Evolutionary conservation across 1,284 basidiomycete species (phyloP).

Genomic region (Ustilago curta): DNA sequence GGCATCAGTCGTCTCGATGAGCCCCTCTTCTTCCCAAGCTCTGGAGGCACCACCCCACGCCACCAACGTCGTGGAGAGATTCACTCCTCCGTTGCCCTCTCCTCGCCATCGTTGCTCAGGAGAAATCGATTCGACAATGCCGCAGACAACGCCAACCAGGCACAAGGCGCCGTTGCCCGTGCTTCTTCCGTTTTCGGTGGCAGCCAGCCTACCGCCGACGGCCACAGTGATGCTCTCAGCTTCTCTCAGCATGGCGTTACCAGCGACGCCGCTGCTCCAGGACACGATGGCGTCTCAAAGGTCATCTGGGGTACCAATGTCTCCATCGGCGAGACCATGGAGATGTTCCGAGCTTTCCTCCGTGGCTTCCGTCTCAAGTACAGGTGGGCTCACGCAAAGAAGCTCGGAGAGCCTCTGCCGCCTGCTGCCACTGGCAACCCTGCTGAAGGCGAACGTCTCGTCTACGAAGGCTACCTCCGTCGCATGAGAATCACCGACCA

Average conservation of each 20-base stretch:
- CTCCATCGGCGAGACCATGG: slow-evolving; percentile 89
- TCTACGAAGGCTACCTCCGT: slow-evolving; percentile 86
- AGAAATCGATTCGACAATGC: slow-evolving; percentile 26
- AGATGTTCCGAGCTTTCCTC: slow-evolving; percentile 87
- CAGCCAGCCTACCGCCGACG: slow-evolving; percentile 76
- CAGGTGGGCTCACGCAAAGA: slow-evolving; percentile 80
- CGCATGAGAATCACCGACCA: slow-evolving; percentile 87
- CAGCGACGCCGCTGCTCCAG: slow-evolving; percentile 46
- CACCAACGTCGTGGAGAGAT: slow-evolving; percentile 65
- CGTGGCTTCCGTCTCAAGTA: slow-evolving; percentile 95
- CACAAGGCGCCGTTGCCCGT: slow-evolving; percentile 24
- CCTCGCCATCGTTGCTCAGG: slow-evolving; percentile 55
- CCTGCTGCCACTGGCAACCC: slow-evolving; percentile 39
- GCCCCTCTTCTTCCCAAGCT: slow-evolving; percentile 67
- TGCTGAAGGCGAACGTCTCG: slow-evolving; percentile 65
- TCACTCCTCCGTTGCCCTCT: slow-evolving; percentile 57
- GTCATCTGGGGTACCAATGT: slow-evolving; percentile 97
- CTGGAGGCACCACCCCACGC: slow-evolving; percentile 60
- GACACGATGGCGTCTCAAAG: slow-evolving; percentile 76
- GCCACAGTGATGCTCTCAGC: slow-evolving; percentile 74
- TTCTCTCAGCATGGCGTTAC: slow-evolving; percentile 58
- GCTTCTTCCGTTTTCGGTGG: slow-evolving; percentile 84
- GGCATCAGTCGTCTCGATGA: slow-evolving; percentile 47
- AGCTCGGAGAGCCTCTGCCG: slow-evolving; percentile 73
- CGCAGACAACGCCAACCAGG: slow-evolving; percentile 13